phyloP scores from a whole-genome alignment of 2,329 filamentous ascomycete genomes.

The Didymella pinodella region DNA sequence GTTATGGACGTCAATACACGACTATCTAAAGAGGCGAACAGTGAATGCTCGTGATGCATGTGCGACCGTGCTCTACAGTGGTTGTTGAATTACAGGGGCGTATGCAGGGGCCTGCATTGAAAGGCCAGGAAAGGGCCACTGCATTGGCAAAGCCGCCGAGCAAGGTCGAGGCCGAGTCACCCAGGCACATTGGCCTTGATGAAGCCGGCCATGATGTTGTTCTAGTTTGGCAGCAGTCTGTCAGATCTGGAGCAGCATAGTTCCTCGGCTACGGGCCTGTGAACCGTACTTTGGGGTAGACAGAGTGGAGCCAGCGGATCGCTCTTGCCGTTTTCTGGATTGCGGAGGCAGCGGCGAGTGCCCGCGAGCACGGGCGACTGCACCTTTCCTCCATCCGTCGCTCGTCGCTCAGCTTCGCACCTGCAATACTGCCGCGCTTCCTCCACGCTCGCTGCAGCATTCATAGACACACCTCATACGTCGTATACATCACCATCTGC shows the following conservation, averaged over 20 bases:
- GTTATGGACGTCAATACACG: constrained; percentile 1
- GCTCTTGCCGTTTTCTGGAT: constrained; percentile 35
- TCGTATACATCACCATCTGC: constrained; percentile 3
- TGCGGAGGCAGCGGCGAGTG: constrained; percentile 36
- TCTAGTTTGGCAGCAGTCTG: constrained; percentile 5
- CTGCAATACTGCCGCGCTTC: constrained; percentile 9
- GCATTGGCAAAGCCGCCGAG: constrained; percentile 12
- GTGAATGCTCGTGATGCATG: constrained; percentile 20
- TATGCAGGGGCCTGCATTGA: constrained; percentile 26
- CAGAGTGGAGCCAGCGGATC: constrained; percentile 33
- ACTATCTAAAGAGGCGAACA: background rate
- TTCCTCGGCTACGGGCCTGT: constrained; percentile 17
- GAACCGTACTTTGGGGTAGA: constrained; percentile 21
- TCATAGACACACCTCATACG: constrained; percentile 3
- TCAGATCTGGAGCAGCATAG: constrained; percentile 12
- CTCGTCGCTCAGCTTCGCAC: constrained; percentile 22
- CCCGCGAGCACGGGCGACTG: constrained; percentile 33
- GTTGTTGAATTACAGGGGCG: constrained; percentile 22
- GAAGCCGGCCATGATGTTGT: constrained; percentile 2
- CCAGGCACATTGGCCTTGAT: constrained; percentile 1
- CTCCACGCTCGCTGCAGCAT: constrained; percentile 18
- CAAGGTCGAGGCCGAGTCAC: constrained; percentile 1
- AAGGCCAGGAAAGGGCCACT: constrained; percentile 14
- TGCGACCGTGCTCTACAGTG: constrained; percentile 21
- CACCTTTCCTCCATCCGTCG: constrained; percentile 25